Conservation (phyloP, 192 early-diverging fungal genomes). For the Podila epigama region DNA sequence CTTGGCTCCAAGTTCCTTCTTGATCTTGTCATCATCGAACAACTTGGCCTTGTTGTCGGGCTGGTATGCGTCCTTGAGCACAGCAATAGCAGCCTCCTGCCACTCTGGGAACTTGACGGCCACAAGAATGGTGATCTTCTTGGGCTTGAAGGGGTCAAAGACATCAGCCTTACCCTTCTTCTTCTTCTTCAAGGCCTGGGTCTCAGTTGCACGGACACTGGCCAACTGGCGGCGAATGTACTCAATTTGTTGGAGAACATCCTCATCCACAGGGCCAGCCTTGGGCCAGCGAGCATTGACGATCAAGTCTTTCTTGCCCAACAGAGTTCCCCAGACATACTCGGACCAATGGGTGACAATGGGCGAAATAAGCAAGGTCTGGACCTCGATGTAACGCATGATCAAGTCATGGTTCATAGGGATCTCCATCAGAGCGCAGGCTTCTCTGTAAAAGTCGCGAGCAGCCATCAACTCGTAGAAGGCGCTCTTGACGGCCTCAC, state of each 20-base stretch:
- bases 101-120: constrained; percentile 90
- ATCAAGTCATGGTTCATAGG: constrained; percentile 89
- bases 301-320: constrained; percentile 74
- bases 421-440: constrained; percentile 64
- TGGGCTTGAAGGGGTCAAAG: constrained; percentile 67
- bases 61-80: constrained; percentile 54
- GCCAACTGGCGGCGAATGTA: constrained; percentile 82
- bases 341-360: constrained; percentile 96
- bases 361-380: constrained; percentile 86
- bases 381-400: constrained; percentile 81
- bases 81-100: constrained; percentile 78
- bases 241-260: constrained; percentile 73
- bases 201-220: constrained; percentile 83
- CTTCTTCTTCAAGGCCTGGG: constrained; percentile 76
- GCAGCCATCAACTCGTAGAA: constrained; percentile 90
- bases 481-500: constrained; percentile 89
- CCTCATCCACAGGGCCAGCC: constrained; percentile 68
- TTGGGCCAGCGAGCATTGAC: constrained; percentile 71
- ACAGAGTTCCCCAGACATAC: constrained; percentile 82
- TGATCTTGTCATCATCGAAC: constrained; percentile 80
- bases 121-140: constrained; percentile 81
- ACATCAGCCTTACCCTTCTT: constrained; percentile 68
- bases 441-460: constrained; percentile 90
- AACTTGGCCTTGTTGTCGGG: constrained; percentile 61
- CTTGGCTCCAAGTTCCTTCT: constrained; percentile 65